These are phyloP conservation scores for Nidula microcarpa DNA, from an alignment of 768 basidiomycete species.

Conservation along the genomic window DNA sequence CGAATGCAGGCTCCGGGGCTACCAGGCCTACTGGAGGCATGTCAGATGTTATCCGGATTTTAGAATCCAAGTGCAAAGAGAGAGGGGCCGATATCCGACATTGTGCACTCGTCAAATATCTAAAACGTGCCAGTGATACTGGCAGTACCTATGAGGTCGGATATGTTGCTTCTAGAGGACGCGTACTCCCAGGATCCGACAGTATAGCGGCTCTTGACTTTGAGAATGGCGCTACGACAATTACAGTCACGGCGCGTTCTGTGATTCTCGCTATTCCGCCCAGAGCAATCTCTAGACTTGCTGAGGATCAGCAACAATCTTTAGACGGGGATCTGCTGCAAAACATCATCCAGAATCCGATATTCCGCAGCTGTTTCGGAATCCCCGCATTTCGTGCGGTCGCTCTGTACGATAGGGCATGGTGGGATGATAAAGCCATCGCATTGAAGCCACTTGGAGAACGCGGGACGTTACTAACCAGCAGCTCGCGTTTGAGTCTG, in stretches of 20 bases:
- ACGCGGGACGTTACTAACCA: not conserved
- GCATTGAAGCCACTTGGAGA: not conserved
- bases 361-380: not conserved
- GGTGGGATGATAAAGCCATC: not conserved
- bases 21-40: not conserved
- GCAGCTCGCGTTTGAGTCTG: not conserved
- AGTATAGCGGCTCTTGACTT: not conserved
- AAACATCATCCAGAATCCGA: not conserved
- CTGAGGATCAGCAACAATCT: not conserved
- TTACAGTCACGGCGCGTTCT: not conserved
- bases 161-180: not conserved
- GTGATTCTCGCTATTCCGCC: not conserved
- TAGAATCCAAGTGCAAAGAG: not conserved
- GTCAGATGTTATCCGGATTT: not conserved
- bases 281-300: not conserved
- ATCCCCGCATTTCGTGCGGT: not conserved
- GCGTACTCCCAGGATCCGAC: not conserved
- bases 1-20: not conserved
- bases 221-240: not conserved
- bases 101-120: not conserved
- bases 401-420: not conserved
- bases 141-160: not conserved
- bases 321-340: not conserved
- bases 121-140: not conserved
- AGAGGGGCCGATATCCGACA: not conserved